Evolutionary conservation across 2,329 filamentous ascomycete genomes (phyloP).

Genomic region (Diaporthe destruens): DNA sequence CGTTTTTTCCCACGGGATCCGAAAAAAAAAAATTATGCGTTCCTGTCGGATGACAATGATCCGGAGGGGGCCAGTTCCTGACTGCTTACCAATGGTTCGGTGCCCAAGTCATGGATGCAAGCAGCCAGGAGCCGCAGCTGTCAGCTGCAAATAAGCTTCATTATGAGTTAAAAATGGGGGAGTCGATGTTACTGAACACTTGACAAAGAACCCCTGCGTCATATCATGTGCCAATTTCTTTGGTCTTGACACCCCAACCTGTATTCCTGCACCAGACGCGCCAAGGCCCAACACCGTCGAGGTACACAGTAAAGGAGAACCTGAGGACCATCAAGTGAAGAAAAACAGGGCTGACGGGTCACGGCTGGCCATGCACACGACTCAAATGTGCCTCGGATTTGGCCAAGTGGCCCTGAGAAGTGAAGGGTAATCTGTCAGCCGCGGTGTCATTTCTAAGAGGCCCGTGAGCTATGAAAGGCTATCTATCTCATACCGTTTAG

Average conservation of each 20-base stretch:
- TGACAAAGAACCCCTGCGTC: conserved; percentile 80
- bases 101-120: conserved; percentile 59
- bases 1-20: background rate
- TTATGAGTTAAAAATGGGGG: conserved; percentile 63
- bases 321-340: conserved; percentile 78
- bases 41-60: background rate
- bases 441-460: background rate
- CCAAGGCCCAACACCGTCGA: conserved; percentile 94
- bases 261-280: conserved; percentile 85
- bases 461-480: conserved; percentile 59
- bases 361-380: conserved; percentile 97
- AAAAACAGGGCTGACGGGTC: conserved; percentile 87
- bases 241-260: conserved; percentile 78
- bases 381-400: conserved; percentile 84
- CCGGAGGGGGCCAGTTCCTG: background rate
- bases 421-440: background rate
- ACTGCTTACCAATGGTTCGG: background rate
- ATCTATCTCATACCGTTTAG: background rate
- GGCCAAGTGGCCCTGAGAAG: conserved; percentile 70
- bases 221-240: conserved; percentile 78
- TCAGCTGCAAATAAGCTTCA: background rate
- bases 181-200: conserved; percentile 57
- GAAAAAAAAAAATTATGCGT: background rate
- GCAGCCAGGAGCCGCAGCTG: background rate
- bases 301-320: conserved; percentile 78